Evolutionary conservation across 805 yeast species (phyloP), one percentile per base, ranked within the genome.

Genomic region (Saccharomycopsis javanensis): DNA sequence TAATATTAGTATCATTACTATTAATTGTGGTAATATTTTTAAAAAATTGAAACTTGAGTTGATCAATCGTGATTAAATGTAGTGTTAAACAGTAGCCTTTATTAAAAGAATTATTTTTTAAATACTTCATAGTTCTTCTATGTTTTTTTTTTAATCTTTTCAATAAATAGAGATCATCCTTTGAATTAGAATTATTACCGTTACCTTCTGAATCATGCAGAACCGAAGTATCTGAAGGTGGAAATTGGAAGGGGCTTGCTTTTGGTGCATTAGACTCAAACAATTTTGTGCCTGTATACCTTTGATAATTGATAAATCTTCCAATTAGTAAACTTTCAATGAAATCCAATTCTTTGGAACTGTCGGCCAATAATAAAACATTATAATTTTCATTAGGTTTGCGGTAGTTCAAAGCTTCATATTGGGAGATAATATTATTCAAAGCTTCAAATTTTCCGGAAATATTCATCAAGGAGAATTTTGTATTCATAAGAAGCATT

Each of bases 311-410:
- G 38, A 88, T 69, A 37, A 73, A 73, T 64, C 87, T 81, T 1
- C 96, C 97, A n/a, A 86, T 72, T 13, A 89, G 65, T 50, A 85
- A 74, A 0, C 91, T 86, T 68, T 90, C 97, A 5, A 90, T 75
- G 51, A 90, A 71, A 65, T 90, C 95, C 60, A 86, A 67, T 65
- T 86, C 94, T 65, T 85, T 83, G 23, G 83, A 75, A 63, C 75
- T 79, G 37, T 79, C 76, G 0, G 89, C 85, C 2, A 83, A 78
- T 10, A 86, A 73, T 4, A 75, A 66, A 3, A 77, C 63, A 13
- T 73, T 67, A 27, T 58, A 69, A 37, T 58, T 54, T 34, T 45
- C n/a, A 51, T 15, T 13, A 50, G 67, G 58, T 57, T 63, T 60
- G 57, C 50, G 30, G 61, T 45, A 57, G 46, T 57, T 67, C 61